phyloP scores from a whole-genome alignment of 2,329 filamentous ascomycete species.

The Aspergillus sp. region DNA sequence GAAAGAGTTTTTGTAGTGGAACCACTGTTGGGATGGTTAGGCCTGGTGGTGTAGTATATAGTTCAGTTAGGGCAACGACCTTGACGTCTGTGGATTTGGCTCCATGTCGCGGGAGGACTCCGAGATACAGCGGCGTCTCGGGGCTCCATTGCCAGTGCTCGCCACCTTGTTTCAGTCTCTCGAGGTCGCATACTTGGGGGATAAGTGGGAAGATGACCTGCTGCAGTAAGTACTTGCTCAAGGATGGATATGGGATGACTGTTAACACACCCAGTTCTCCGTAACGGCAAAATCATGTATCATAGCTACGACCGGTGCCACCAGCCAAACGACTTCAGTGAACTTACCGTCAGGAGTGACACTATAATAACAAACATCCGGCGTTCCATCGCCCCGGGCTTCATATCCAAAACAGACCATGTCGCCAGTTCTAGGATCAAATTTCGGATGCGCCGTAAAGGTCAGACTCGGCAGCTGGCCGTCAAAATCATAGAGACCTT shows the following conservation, averaged over 20 bases:
- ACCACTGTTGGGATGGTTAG: conserved; percentile 33
- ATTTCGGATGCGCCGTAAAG: conserved; percentile 54
- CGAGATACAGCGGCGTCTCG: conserved; percentile 29
- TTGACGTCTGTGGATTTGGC: conserved; percentile 34
- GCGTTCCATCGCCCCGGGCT: conserved; percentile 42
- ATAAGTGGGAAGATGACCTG: conserved; percentile 43
- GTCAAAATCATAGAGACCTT: conserved; percentile 51
- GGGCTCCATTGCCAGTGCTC: conserved; percentile 44
- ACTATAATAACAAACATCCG: conserved; percentile 40
- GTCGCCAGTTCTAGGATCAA: conserved; percentile 52
- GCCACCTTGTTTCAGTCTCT: conserved; percentile 39
- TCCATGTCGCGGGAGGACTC: conserved; percentile 25
- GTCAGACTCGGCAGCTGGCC: conserved; percentile 50
- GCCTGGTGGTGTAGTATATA: background rate
- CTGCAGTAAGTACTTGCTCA: background rate
- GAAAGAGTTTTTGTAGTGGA: conserved; percentile 35
- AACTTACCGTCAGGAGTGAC: conserved; percentile 31
- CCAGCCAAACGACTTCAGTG: conserved; percentile 34
- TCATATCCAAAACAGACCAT: conserved; percentile 54
- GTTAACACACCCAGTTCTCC: conserved; percentile 33
- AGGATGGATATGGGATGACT: too few relatives aligned
- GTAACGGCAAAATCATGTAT: conserved; percentile 47
- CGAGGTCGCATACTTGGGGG: conserved; percentile 44
- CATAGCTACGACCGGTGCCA: conserved; percentile 38
- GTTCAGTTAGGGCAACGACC: conserved; percentile 11